Evolutionary conservation across 116 monocot species (phyloP).

Genomic region (Posidonia oceanica): DNA sequence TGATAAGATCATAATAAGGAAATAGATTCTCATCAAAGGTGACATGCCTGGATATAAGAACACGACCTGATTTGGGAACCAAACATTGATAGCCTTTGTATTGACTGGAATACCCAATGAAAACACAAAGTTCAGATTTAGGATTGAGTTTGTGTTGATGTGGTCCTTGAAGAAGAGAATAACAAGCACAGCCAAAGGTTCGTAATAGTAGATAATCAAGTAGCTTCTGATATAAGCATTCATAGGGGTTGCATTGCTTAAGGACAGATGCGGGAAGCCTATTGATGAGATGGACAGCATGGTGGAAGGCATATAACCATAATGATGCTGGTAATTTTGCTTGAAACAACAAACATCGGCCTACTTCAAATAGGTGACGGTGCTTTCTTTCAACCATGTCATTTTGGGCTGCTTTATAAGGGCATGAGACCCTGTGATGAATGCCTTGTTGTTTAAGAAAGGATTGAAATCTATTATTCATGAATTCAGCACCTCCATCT

Average conservation of each 20-base stretch:
- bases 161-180: background rate
- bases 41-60: background rate
- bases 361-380: background rate
- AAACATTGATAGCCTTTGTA: background rate
- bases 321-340: background rate
- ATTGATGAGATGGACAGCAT: background rate
- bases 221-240: background rate
- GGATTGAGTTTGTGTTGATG: background rate
- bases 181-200: background rate
- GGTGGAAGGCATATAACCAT: background rate
- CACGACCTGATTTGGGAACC: background rate
- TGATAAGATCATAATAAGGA: background rate
- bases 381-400: background rate
- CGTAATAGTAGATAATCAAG: background rate
- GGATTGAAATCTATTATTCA: background rate
- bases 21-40: background rate
- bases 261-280: too few relatives aligned
- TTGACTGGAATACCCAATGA: too few relatives aligned
- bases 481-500: background rate
- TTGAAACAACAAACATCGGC: too few relatives aligned
- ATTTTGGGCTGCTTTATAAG: background rate
- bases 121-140: background rate
- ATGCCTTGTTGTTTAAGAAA: background rate
- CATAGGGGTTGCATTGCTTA: too few relatives aligned
- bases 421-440: background rate